Base-by-base conservation (phyloP, 495 filamentous ascomycete genomes). In the Penicillium malachiteum region DNA sequence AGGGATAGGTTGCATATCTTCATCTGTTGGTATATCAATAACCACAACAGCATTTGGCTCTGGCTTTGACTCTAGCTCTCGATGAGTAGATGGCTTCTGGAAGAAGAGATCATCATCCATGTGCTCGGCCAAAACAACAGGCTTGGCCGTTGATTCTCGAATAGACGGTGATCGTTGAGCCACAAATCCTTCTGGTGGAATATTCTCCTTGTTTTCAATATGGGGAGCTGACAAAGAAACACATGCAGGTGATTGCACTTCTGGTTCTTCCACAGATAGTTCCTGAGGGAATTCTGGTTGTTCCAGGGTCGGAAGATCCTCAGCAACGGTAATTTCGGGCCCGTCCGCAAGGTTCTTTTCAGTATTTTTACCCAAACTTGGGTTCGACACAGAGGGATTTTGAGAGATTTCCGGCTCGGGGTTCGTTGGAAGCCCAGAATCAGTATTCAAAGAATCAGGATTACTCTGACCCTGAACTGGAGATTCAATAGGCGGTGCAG, bases 131-230 rank as follows among this genome's bases (percentile, higher is more conserved):
- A 64, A 38, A 5, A 48, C 55, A 41, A 11, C 17, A 6, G 53
- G 35, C 10, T 48, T 64, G 1, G 46, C 8, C 4, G n/a, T 30
- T 26, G 46, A 38, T 46, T 47, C 35, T 11, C 39, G 48, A 39
- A 58, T 54, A 5, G 31, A 33, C 9, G 30, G 13, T 16, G 45
- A 41, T 0, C 31, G 50, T 8, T 49, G 41, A 37, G 52, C 45
- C 5, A 48, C 33, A 50, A 55, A 56, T 8, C n/a, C 43, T 0
- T 30, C 32, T 2, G 64, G 64, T 21, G 62, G 59, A 7, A 65
- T 55, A 11, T 65, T 68, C 31, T 68, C 65, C n/a, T 68, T 65
- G 26, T 63, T 54, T 14, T 65, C 54, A 8, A 43, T 21, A 12
- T 46, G 33, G 3, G 54, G 39, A 9, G 50, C 35, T 38, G 54